These are phyloP conservation scores for Cercophora newfieldiana DNA, from an alignment of 495 filamentous ascomycete species.

Conservation along the genomic window DNA sequence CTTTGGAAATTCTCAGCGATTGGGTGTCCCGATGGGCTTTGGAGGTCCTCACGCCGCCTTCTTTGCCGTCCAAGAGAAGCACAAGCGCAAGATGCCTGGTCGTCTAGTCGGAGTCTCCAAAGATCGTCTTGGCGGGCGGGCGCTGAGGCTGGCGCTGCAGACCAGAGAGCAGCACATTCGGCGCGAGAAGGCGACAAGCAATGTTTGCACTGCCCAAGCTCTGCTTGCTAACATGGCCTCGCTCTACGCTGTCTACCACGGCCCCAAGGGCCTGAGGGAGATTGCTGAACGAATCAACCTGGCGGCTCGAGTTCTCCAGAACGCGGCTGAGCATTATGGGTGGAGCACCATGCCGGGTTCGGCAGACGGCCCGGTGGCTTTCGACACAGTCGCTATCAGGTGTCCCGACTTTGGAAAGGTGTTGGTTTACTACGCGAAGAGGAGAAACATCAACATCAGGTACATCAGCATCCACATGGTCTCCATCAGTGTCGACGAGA, in stretches of 20 bases:
- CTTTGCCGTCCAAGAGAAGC: constrained; percentile 89
- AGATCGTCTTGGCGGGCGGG: constrained; percentile 80
- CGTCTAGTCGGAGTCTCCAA: constrained; percentile 91
- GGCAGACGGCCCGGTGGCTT: constrained; percentile 59
- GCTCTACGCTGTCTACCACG: constrained; percentile 97
- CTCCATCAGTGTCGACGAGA: constrained; percentile 48
- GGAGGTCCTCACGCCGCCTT: constrained; percentile 97
- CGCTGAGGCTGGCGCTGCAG: constrained; percentile 87
- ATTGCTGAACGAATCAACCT: constrained; percentile 80
- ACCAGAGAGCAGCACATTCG: constrained; percentile 97
- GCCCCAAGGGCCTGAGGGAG: constrained; percentile 76
- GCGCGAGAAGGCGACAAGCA: constrained; percentile 97
- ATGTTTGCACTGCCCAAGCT: constrained; percentile 97
- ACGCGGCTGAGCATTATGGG: constrained; percentile 64
- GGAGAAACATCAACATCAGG: constrained; percentile 31
- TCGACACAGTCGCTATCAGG: constrained; percentile 80
- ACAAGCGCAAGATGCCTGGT: constrained; percentile 95
- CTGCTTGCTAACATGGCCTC: constrained; percentile 96
- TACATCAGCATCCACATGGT: constrained; percentile 26
- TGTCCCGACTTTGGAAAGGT: constrained; percentile 19
- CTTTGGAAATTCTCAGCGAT: constrained; percentile 91
- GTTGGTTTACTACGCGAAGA: constrained; percentile 15
- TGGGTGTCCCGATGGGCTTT: constrained; percentile 92
- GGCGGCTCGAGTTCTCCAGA: constrained; percentile 68
- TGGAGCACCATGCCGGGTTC: constrained; percentile 60